Evolutionary conservation across 2,329 filamentous ascomycete genomes (phyloP).

Genomic region (Emmonsia crescens): DNA sequence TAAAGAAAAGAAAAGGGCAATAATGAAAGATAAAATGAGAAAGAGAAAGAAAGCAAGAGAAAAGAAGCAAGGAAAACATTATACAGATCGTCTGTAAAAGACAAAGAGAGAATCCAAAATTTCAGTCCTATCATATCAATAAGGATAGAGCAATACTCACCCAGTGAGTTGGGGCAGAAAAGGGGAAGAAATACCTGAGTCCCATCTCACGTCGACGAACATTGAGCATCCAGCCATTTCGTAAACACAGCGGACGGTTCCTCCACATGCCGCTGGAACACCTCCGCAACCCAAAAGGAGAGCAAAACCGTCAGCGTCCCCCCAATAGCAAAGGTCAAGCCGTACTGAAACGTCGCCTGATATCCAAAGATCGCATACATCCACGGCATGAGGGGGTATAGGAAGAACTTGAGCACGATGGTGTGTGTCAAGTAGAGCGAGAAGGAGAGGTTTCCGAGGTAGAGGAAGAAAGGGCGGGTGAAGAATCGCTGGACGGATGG

Average conservation of each 20-base stretch:
- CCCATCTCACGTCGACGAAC: conserved; percentile 3
- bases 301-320: conserved; percentile 30
- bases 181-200: neutral
- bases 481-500: conserved; percentile 33
- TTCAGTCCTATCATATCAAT: neutral
- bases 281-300: conserved; percentile 46
- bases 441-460: conserved; percentile 39
- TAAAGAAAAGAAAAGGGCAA: neutral
- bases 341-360: conserved; percentile 29
- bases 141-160: neutral
- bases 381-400: conserved; percentile 35
- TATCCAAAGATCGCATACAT: conserved; percentile 33
- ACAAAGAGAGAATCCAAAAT: neutral
- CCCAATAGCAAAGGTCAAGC: conserved; percentile 30
- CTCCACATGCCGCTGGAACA: conserved; percentile 51
- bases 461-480: conserved; percentile 31
- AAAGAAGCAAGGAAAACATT: neutral
- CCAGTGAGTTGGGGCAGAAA: neutral
- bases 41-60: neutral
- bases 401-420: conserved; percentile 33
- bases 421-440: conserved; percentile 40
- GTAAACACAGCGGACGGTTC: conserved; percentile 41
- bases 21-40: neutral
- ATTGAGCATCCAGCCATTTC: conserved; percentile 35
- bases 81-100: neutral